Evolutionary conservation across 2,329 filamentous ascomycete species (phyloP).

Genomic region (Colletotrichum neosansevieriae): DNA sequence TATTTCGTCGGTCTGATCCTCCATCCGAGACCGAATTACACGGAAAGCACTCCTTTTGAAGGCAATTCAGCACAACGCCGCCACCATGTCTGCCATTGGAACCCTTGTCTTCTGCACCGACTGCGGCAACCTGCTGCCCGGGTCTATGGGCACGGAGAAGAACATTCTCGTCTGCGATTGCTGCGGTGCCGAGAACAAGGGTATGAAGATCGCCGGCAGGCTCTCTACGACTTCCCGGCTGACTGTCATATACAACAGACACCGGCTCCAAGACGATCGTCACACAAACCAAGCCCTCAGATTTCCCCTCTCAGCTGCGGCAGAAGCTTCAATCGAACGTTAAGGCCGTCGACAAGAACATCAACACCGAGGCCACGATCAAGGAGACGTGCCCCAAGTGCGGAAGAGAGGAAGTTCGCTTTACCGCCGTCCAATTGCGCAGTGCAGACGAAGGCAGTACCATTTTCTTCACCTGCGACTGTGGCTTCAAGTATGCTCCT

Average conservation of each 20-base stretch:
- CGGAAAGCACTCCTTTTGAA: constrained; percentile 13
- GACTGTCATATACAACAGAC: constrained; percentile 60
- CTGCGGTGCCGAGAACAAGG: constrained; percentile 87
- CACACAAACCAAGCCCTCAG: constrained; percentile 87
- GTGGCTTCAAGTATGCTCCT: constrained; percentile 79
- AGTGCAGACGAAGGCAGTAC: constrained; percentile 96
- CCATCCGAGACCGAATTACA: neutral
- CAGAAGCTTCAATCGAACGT: constrained; percentile 87
- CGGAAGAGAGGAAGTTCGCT: constrained; percentile 84
- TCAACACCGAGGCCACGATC: constrained; percentile 78
- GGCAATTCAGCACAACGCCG: neutral
- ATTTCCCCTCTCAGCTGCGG: constrained; percentile 90
- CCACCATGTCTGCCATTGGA: constrained; percentile 86
- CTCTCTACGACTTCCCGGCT: neutral
- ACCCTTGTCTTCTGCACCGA: constrained; percentile 93
- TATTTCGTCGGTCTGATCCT: constrained; percentile 33
- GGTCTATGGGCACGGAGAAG: constrained; percentile 80
- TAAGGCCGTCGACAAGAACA: constrained; percentile 82
- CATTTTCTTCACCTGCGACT: constrained; percentile 90
- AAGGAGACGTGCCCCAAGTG: constrained; percentile 83
- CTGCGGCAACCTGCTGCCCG: constrained; percentile 90
- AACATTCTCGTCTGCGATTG: constrained; percentile 85
- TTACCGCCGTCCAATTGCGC: constrained; percentile 85
- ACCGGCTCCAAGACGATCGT: constrained; percentile 80
- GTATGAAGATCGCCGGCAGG: constrained; percentile 58